These are phyloP conservation scores for Tuber borchii DNA, from an alignment of 495 filamentous ascomycete genomes.

Conservation along the genomic window DNA sequence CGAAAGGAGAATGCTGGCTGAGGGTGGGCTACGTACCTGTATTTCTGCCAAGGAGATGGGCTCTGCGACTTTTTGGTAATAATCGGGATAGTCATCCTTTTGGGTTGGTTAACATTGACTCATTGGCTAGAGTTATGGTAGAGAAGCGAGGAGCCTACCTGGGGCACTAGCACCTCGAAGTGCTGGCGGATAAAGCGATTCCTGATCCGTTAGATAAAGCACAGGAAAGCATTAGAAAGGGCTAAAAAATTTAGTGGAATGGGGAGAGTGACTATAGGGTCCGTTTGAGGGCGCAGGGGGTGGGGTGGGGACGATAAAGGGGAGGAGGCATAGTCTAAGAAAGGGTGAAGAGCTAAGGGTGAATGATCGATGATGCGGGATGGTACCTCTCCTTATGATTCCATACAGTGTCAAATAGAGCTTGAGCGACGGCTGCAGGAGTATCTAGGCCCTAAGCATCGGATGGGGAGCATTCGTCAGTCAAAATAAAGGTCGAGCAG, in stretches of 20 bases:
- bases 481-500: constrained; percentile 17
- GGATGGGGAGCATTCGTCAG: constrained; percentile 14
- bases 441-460: constrained; percentile 8
- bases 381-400: constrained; percentile 39
- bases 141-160: constrained; percentile 33
- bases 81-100: constrained; percentile 49
- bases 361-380: neutral
- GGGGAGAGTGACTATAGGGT: neutral
- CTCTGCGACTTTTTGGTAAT: constrained; percentile 52
- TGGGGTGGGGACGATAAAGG: neutral
- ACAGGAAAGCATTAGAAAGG: constrained; percentile 17
- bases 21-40: constrained; percentile 41
- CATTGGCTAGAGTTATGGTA: constrained; percentile 1
- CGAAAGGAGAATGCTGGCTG: neutral
- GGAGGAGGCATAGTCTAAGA: neutral
- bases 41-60: constrained; percentile 56
- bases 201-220: constrained; percentile 30
- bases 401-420: constrained; percentile 37
- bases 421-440: constrained; percentile 29
- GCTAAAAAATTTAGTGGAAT: neutral
- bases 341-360: neutral
- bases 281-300: neutral
- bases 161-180: constrained; percentile 39
- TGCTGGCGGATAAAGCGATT: constrained; percentile 39
- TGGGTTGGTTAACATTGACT: constrained; percentile 18